A percentile compares a stretch with the other conserved stretches of the same genome.
Evolutionary conservation across 129 eudicot species (phyloP).

Genomic region (Heracleum sosnowskyi): DNA sequence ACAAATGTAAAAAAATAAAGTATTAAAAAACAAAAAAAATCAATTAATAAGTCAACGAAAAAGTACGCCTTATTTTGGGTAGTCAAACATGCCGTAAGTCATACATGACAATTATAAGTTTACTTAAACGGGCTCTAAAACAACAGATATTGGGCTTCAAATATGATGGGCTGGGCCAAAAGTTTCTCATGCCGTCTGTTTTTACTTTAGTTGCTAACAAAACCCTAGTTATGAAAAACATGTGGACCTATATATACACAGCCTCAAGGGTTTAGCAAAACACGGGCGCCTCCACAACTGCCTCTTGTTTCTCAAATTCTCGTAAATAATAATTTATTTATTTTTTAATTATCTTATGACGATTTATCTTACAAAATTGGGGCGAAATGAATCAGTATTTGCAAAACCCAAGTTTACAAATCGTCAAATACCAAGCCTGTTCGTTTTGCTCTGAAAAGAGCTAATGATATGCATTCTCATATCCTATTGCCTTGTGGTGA

Average conservation of each 20-base stretch:
- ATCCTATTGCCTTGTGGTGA: conserved; percentile 46
- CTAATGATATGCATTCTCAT: conserved; percentile 7
- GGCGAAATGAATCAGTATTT: not conserved
- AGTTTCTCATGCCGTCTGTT: too few relatives aligned
- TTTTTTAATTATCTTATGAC: not conserved
- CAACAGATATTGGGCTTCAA: too few relatives aligned
- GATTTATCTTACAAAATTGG: not conserved
- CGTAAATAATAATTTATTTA: not conserved
- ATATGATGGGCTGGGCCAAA: too few relatives aligned
- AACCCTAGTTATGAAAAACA: not conserved
- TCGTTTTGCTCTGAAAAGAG: not conserved
- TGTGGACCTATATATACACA: not conserved
- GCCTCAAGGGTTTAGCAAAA: not conserved
- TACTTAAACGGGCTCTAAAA: too few relatives aligned
- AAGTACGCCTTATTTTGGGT: too few relatives aligned
- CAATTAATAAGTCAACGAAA: too few relatives aligned
- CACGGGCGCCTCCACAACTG: not conserved
- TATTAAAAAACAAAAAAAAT: too few relatives aligned
- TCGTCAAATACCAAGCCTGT: not conserved
- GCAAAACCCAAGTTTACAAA: not conserved
- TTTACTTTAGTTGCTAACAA: not conserved
- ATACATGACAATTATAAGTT: too few relatives aligned
- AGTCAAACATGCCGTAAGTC: too few relatives aligned
- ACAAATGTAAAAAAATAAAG: too few relatives aligned
- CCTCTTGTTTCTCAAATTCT: not conserved